Evolutionary conservation across 208 protist species (phyloP).

Genomic region (Leishmania aethiopica): DNA sequence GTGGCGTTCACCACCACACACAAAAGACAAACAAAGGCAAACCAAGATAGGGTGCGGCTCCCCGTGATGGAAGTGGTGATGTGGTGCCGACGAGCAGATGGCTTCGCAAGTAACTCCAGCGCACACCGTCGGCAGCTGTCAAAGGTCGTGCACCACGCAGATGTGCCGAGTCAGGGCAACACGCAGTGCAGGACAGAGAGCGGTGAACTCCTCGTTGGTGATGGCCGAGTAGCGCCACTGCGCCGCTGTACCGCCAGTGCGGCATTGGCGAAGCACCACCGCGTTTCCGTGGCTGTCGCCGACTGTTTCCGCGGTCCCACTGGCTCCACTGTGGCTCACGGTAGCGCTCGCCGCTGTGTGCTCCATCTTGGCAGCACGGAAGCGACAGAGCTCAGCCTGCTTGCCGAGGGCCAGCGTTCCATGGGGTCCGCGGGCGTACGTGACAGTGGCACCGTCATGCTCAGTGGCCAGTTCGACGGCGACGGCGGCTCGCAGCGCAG

Average conservation of each 20-base stretch:
- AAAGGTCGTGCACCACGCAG: constrained; percentile 10
- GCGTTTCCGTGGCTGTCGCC: background rate
- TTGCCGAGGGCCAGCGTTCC: constrained; percentile 32
- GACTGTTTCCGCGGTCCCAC: background rate
- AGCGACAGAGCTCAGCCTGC: constrained; percentile 40
- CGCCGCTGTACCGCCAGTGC: background rate
- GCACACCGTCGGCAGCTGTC: background rate
- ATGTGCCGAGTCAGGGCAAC: constrained; percentile 23
- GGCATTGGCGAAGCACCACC: constrained; percentile 18
- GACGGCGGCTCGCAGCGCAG: background rate
- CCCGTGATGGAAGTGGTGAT: background rate
- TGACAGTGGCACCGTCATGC: background rate
- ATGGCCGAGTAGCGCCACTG: constrained; percentile 28
- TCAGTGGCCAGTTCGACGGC: background rate
- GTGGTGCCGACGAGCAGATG: background rate
- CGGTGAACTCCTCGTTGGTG: constrained; percentile 24
- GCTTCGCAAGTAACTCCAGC: background rate
- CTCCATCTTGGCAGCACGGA: constrained; percentile 26
- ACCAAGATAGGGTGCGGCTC: background rate
- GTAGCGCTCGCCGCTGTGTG: background rate
- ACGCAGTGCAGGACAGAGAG: constrained; percentile 18
- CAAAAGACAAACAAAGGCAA: background rate
- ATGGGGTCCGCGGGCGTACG: background rate
- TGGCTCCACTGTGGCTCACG: background rate
- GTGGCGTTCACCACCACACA: background rate